phyloP scores from a whole-genome alignment of 2,329 filamentous ascomycete species.

The Blastomyces emzantsi region DNA sequence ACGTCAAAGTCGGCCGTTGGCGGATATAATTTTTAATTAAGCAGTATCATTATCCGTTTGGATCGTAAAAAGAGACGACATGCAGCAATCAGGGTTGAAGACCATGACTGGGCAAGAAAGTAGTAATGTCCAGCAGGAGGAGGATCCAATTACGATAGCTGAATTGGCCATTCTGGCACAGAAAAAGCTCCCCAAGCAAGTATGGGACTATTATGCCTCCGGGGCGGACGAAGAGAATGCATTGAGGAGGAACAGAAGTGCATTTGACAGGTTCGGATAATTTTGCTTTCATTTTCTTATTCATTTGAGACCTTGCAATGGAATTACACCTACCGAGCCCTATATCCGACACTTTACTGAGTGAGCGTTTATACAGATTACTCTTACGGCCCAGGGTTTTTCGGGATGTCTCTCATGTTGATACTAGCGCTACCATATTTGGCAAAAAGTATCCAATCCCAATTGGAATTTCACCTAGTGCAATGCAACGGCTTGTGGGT shows the following conservation, averaged over 20 bases:
- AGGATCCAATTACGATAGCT: slow-evolving; percentile 2
- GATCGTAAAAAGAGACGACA: not conserved
- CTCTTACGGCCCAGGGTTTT: slow-evolving; percentile 2
- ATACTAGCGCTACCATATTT: slow-evolving; percentile 45
- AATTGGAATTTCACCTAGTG: slow-evolving; percentile 57
- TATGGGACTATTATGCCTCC: slow-evolving; percentile 6
- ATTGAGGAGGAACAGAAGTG: not conserved
- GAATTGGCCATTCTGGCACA: slow-evolving; percentile 5
- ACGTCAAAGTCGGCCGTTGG: not conserved
- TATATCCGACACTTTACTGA: not conserved
- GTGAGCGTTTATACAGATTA: not conserved
- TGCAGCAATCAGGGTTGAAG: not conserved
- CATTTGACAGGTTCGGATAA: slow-evolving; percentile 3
- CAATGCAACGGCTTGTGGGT: slow-evolving; percentile 60
- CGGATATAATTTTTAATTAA: not conserved
- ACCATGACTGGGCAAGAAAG: not conserved
- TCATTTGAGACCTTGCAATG: no score
- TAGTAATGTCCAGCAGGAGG: not conserved
- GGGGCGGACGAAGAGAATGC: slow-evolving; percentile 2
- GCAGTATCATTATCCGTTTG: not conserved
- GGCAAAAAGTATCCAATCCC: slow-evolving; percentile 42
- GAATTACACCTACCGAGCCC: no score
- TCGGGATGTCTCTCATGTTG: slow-evolving; percentile 16
- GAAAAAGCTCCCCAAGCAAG: slow-evolving; percentile 4
- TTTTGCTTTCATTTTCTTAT: no score